phyloP scores from a whole-genome alignment of 1,139 yeast genomes.

The Maudiozyma humilis region DNA sequence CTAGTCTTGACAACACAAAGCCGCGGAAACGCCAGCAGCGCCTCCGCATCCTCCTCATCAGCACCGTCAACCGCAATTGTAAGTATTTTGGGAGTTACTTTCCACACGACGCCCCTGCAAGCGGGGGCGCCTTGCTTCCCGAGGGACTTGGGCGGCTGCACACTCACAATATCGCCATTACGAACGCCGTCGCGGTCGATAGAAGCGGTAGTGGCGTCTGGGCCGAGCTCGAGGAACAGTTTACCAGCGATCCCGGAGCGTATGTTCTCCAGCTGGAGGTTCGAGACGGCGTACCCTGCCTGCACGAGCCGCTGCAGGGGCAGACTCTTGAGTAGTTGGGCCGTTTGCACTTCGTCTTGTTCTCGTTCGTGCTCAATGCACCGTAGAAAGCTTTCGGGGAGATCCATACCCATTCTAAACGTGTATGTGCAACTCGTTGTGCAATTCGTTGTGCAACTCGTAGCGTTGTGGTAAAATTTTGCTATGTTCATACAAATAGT shows the following conservation, averaged over 20 bases:
- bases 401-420: constrained; percentile 23
- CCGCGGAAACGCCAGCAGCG: constrained; percentile 32
- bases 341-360: constrained; percentile 51
- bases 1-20: constrained; percentile 61
- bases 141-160: constrained; percentile 27
- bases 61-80: constrained; percentile 56
- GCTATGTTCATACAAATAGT: not conserved
- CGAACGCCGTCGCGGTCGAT: constrained; percentile 52
- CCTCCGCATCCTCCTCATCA: constrained; percentile 42
- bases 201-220: constrained; percentile 46
- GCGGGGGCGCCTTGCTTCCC: constrained; percentile 14
- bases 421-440: too few species aligned
- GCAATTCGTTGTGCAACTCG: not conserved
- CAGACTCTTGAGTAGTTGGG: constrained; percentile 40
- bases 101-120: constrained; percentile 30
- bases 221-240: constrained; percentile 53
- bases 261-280: constrained; percentile 51
- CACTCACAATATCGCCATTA: constrained; percentile 66
- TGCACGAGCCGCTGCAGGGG: constrained; percentile 59
- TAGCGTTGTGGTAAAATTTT: not conserved
- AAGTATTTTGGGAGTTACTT: constrained; percentile 39
- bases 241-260: constrained; percentile 78
- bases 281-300: constrained; percentile 67
- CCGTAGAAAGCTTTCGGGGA: constrained; percentile 41
- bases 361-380: constrained; percentile 51